Evolutionary conservation across 176 grass and related monocot species (phyloP).

Genomic region (Themeda triandra): DNA sequence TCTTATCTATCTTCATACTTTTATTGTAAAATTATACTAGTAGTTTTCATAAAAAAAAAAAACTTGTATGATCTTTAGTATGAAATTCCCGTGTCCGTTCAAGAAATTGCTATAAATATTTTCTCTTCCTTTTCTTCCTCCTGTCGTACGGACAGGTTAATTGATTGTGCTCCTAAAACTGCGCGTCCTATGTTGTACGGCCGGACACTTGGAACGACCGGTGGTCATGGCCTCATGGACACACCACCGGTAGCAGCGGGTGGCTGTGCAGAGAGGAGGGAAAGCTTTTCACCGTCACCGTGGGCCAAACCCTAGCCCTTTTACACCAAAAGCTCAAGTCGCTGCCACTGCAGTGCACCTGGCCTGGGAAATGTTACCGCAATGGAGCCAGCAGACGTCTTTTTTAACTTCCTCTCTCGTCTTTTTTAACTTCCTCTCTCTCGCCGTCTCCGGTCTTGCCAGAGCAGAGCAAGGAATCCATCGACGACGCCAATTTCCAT

Average conservation of each 20-base stretch:
- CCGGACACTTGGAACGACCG: slow-evolving; percentile 13
- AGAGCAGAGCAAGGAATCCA: too few species aligned
- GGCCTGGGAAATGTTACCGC: too few species aligned
- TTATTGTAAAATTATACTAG: too few species aligned
- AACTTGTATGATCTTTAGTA: neutral
- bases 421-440: too few species aligned
- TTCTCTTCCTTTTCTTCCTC: neutral
- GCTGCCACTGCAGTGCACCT: neutral
- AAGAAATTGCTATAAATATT: neutral
- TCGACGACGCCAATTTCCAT: too few species aligned
- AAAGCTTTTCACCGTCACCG: neutral
- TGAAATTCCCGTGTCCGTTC: neutral
- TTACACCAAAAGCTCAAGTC: neutral
- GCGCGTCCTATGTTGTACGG: neutral
- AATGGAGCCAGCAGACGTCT: too few species aligned
- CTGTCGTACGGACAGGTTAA: neutral
- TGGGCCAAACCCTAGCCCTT: neutral
- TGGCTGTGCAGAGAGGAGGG: neutral
- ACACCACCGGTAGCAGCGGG: neutral
- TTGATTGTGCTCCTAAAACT: neutral
- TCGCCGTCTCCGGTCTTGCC: too few species aligned
- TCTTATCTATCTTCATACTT: too few species aligned
- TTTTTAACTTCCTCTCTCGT: too few species aligned
- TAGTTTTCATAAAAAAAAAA: too few species aligned
- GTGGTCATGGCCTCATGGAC: neutral